Evolutionary conservation across 1,284 basidiomycete genomes (phyloP).

Genomic region (Mycena citricolor): DNA sequence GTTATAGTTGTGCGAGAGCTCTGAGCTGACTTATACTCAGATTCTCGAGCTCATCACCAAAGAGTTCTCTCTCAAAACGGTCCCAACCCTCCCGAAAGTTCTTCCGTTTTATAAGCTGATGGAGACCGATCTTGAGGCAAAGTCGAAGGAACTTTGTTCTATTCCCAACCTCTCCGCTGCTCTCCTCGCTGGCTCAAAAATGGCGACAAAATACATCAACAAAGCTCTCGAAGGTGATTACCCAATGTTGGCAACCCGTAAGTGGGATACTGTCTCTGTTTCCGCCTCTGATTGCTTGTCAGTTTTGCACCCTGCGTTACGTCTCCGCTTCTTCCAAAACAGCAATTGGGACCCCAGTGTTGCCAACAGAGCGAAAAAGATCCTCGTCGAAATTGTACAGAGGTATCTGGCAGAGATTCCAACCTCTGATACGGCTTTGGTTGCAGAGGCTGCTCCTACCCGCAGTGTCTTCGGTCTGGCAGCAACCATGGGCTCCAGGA

Average conservation of each 20-base stretch:
- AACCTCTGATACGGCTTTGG: too few species aligned
- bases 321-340: slow-evolving; percentile 8
- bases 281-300: neutral
- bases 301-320: slow-evolving; percentile 13
- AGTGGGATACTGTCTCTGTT: neutral
- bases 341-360: too few species aligned
- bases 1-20: neutral
- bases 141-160: neutral
- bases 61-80: slow-evolving; percentile 12
- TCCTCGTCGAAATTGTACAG: too few species aligned
- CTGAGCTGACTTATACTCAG: neutral
- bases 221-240: neutral
- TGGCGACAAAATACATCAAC: neutral
- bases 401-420: too few species aligned
- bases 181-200: neutral
- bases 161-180: slow-evolving; percentile 2
- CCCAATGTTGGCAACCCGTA: neutral
- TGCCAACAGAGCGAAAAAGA: too few species aligned
- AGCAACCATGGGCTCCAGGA: too few species aligned
- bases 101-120: slow-evolving; percentile 18
- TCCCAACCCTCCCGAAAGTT: slow-evolving; percentile 10
- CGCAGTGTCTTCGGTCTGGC: too few species aligned
- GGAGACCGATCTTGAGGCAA: slow-evolving; percentile 8
- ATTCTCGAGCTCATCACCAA: slow-evolving; percentile 9
- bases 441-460: too few species aligned